A percentile compares a stretch with the other conserved stretches of the same genome.
These are phyloP conservation scores for Boletus huronensis DNA, from an alignment of 768 basidiomycete genomes.

Conservation along the genomic window DNA sequence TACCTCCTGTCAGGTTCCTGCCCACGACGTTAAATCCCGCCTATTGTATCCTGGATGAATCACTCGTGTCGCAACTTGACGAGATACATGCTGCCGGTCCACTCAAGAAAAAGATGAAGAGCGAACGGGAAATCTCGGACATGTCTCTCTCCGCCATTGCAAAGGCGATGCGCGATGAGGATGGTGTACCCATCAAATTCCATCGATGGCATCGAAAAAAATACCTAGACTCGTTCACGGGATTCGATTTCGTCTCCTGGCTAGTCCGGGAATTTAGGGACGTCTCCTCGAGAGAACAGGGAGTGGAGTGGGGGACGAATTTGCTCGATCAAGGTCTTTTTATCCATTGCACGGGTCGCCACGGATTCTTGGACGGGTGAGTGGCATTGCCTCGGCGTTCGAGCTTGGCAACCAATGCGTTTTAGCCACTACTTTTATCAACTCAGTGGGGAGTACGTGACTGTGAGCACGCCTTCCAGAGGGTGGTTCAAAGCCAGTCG, in stretches of 20 bases:
- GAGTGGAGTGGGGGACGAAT: conserved; percentile 70
- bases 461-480: conserved; percentile 60
- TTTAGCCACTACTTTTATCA: conserved; percentile 86
- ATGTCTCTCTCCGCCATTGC: conserved; percentile 63
- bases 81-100: conserved; percentile 74
- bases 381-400: conserved; percentile 19
- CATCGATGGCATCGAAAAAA: conserved; percentile 75
- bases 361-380: conserved; percentile 87
- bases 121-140: conserved; percentile 67
- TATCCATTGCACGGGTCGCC: conserved; percentile 74
- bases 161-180: conserved; percentile 82
- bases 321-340: conserved; percentile 81
- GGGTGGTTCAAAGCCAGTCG: conserved; percentile 63
- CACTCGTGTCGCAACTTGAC: conserved; percentile 76
- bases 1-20: conserved; percentile 69
- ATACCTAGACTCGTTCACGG: conserved; percentile 83
- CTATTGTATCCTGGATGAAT: conserved; percentile 73
- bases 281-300: conserved; percentile 78
- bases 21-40: conserved; percentile 84
- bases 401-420: conserved; percentile 3
- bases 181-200: conserved; percentile 79
- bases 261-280: conserved; percentile 88
- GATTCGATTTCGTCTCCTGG: conserved; percentile 89
- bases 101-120: conserved; percentile 75
- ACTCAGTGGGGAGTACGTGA: conserved; percentile 70